Evolutionary conservation across 2,329 filamentous ascomycete species (phyloP).

Genomic region (Beauveria scarabaeidicola): DNA sequence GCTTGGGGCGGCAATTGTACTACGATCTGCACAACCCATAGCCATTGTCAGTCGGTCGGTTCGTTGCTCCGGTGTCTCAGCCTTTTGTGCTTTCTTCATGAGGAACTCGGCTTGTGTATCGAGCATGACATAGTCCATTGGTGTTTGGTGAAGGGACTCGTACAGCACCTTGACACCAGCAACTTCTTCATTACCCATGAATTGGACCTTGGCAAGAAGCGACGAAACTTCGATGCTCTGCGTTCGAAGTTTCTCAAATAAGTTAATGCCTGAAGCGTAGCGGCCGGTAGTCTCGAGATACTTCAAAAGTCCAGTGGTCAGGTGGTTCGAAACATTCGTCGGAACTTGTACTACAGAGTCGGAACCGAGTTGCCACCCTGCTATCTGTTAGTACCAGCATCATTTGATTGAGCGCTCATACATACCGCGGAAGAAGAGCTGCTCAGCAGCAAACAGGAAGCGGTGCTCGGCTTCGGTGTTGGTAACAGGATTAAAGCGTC

Average conservation of each 20-base stretch:
- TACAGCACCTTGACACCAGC: constrained; percentile 82
- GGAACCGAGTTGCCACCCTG: constrained; percentile 90
- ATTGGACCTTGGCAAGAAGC: constrained; percentile 78
- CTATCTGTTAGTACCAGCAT: constrained; percentile 13
- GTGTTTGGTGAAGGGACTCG: constrained; percentile 78
- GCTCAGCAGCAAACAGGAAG: constrained; percentile 89
- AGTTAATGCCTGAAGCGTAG: constrained; percentile 89
- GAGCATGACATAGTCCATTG: constrained; percentile 96
- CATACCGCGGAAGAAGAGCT: constrained; percentile 84
- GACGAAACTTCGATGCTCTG: constrained; percentile 93
- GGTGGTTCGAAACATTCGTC: constrained; percentile 90
- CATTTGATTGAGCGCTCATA: not conserved
- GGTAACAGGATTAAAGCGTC: constrained; percentile 93
- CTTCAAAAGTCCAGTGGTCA: constrained; percentile 85
- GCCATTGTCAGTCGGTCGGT: constrained; percentile 73
- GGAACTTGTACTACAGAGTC: constrained; percentile 96
- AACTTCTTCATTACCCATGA: constrained; percentile 96
- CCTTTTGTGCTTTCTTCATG: constrained; percentile 65
- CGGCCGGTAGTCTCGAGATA: constrained; percentile 95
- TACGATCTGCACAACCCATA: constrained; percentile 85
- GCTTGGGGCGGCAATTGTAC: constrained; percentile 88
- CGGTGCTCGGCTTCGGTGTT: constrained; percentile 98
- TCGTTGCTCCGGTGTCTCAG: constrained; percentile 44
- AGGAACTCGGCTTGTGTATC: constrained; percentile 92
- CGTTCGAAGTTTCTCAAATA: constrained; percentile 90